Conservation (phyloP, 1,284 basidiomycete species). For the Cryptococcus deneoformans region DNA sequence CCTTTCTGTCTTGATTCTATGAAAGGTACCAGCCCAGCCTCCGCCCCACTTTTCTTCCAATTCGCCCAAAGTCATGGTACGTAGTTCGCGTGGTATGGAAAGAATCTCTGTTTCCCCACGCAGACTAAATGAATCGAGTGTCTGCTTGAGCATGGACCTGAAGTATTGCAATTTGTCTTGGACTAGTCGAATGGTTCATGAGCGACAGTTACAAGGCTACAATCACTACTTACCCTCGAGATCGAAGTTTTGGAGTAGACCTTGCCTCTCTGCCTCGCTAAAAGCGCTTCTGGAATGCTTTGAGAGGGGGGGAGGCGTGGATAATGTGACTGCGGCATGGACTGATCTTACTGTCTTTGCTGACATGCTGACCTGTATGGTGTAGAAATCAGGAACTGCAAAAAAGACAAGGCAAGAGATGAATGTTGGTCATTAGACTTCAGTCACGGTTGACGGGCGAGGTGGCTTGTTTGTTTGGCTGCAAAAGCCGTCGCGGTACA, state of each 20-base stretch:
- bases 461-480: not conserved
- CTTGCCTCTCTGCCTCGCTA: slow-evolving; percentile 33
- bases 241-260: slow-evolving; percentile 48
- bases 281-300: slow-evolving; percentile 6
- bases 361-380: too few relatives aligned
- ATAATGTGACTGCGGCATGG: slow-evolving; percentile 6
- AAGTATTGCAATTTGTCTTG: slow-evolving; percentile 35
- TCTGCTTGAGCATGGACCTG: slow-evolving; percentile 27
- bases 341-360: slow-evolving; percentile 1
- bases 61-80: slow-evolving; percentile 43
- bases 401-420: too few relatives aligned
- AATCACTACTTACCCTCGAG: slow-evolving; percentile 41
- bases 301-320: slow-evolving; percentile 11
- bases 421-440: too few relatives aligned
- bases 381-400: too few relatives aligned
- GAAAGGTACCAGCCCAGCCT: slow-evolving; percentile 39
- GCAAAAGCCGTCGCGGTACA: not conserved
- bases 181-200: slow-evolving; percentile 16
- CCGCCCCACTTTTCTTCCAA: slow-evolving; percentile 45
- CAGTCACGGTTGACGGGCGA: not conserved
- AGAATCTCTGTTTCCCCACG: slow-evolving; percentile 46
- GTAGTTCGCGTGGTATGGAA: slow-evolving; percentile 42
- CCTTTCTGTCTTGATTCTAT: slow-evolving; percentile 33
- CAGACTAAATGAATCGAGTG: slow-evolving; percentile 38
- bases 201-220: not conserved